Percentiles rank a stretch among this genome's conserved stretches.
phyloP scores from a whole-genome alignment of 2,329 filamentous ascomycete genomes.

The Periglandula ipomoeae region DNA sequence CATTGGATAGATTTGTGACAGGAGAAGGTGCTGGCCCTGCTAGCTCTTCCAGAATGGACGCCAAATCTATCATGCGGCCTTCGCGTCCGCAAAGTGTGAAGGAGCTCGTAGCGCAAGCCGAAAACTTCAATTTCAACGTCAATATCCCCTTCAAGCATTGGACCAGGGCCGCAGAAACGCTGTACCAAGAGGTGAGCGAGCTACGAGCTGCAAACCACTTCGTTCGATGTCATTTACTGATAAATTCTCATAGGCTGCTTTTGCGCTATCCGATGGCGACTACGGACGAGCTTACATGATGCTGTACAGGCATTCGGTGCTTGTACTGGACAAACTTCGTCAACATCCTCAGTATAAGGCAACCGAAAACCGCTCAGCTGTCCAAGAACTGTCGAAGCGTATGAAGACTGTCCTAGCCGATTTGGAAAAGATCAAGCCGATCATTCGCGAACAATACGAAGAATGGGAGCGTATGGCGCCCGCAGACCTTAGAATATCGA shows the following conservation, averaged over 20 bases:
- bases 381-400: constrained; percentile 42
- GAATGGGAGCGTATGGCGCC: constrained; percentile 52
- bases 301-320: constrained; percentile 77
- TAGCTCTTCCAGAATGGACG: constrained; percentile 17
- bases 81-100: constrained; percentile 57
- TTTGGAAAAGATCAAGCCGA: constrained; percentile 71
- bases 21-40: not conserved
- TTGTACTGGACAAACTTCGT: constrained; percentile 69
- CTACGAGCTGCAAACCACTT: not conserved
- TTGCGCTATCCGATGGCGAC: constrained; percentile 80
- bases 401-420: constrained; percentile 53
- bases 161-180: constrained; percentile 68
- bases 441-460: constrained; percentile 63
- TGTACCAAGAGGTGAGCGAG: constrained; percentile 67
- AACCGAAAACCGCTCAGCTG: constrained; percentile 53
- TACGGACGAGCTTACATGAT: constrained; percentile 83
- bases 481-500: constrained; percentile 18
- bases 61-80: constrained; percentile 21
- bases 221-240: not conserved
- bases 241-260: constrained; percentile 53
- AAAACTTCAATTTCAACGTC: constrained; percentile 72
- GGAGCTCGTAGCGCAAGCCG: constrained; percentile 67
- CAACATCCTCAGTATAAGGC: constrained; percentile 68
- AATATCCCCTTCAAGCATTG: constrained; percentile 71
- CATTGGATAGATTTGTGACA: not conserved